Evolutionary conservation across 2,329 filamentous ascomycete species (phyloP).

Genomic region (Fusarium keratoplasticum): DNA sequence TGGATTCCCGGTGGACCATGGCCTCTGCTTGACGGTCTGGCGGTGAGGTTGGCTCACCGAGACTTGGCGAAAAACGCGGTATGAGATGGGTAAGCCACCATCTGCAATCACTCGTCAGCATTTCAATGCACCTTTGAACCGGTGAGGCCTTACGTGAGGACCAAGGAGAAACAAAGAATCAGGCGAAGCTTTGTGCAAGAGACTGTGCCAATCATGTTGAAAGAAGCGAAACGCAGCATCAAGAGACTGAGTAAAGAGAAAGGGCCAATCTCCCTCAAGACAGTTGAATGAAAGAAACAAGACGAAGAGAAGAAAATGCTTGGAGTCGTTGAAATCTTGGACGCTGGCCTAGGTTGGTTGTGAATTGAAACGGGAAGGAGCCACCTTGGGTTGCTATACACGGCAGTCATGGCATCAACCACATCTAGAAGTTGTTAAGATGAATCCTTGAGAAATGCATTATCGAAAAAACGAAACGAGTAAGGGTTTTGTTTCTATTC

Average conservation of each 20-base stretch:
- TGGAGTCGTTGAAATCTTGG: neutral
- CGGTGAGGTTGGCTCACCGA: conserved; percentile 52
- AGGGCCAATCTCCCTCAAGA: neutral
- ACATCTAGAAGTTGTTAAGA: neutral
- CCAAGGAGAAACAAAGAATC: neutral
- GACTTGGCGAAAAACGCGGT: conserved; percentile 57
- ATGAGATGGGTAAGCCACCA: conserved; percentile 61
- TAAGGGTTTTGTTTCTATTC: neutral
- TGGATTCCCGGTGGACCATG: conserved; percentile 27
- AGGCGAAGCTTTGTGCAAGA: neutral
- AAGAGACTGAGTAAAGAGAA: neutral
- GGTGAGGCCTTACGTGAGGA: neutral
- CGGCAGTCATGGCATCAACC: neutral
- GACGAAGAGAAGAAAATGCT: neutral
- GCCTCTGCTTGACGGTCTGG: conserved; percentile 46
- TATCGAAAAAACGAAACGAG: neutral
- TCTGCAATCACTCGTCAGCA: conserved; percentile 42
- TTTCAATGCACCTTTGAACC: neutral
- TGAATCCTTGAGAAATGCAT: neutral
- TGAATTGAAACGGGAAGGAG: neutral
- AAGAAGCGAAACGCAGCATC: neutral
- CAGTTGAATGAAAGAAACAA: too few relatives aligned
- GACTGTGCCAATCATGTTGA: neutral
- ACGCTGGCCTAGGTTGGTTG: neutral
- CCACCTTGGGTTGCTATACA: neutral